These are phyloP conservation scores for Podosphaera aphanis DNA, from an alignment of 2,329 filamentous ascomycete species.

Conservation along the genomic window DNA sequence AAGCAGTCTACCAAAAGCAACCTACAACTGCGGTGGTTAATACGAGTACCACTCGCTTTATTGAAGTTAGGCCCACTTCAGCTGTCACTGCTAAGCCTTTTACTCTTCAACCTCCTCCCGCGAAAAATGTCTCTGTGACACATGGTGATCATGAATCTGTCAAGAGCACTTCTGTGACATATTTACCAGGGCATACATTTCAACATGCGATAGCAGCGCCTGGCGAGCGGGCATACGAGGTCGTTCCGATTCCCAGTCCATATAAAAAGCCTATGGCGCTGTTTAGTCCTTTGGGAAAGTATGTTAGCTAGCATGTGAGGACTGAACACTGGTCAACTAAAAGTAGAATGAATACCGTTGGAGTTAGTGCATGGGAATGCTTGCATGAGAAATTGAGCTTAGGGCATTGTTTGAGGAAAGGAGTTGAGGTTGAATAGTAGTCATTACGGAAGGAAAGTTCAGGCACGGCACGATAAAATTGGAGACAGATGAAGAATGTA, in stretches of 20 bases:
- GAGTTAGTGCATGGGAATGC: no score
- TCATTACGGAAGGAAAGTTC: no score
- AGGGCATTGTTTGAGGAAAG: no score
- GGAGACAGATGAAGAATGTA: no score
- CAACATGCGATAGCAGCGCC: slow-evolving; percentile 47
- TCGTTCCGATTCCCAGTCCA: slow-evolving; percentile 72
- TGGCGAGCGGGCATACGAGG: slow-evolving; percentile 63
- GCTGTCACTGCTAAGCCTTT: slow-evolving; percentile 38
- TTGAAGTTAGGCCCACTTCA: slow-evolving; percentile 40
- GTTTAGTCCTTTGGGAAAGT: neutral
- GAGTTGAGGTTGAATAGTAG: no score
- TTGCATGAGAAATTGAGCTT: no score
- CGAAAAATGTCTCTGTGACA: slow-evolving; percentile 53
- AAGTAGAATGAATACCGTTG: neutral
- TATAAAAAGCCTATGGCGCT: slow-evolving; percentile 30
- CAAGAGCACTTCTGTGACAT: slow-evolving; percentile 27
- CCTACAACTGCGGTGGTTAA: slow-evolving; percentile 14
- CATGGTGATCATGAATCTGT: slow-evolving; percentile 41
- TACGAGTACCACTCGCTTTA: slow-evolving; percentile 23
- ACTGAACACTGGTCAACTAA: neutral
- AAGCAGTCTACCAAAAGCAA: slow-evolving; percentile 24
- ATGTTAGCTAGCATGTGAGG: neutral
- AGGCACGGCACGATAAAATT: no score
- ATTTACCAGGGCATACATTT: slow-evolving; percentile 20
- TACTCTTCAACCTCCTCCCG: slow-evolving; percentile 65